Evolutionary conservation across 2,329 filamentous ascomycete species (phyloP), one percentile per base, ranked within the genome.

Genomic region (Epichloe scottii): DNA sequence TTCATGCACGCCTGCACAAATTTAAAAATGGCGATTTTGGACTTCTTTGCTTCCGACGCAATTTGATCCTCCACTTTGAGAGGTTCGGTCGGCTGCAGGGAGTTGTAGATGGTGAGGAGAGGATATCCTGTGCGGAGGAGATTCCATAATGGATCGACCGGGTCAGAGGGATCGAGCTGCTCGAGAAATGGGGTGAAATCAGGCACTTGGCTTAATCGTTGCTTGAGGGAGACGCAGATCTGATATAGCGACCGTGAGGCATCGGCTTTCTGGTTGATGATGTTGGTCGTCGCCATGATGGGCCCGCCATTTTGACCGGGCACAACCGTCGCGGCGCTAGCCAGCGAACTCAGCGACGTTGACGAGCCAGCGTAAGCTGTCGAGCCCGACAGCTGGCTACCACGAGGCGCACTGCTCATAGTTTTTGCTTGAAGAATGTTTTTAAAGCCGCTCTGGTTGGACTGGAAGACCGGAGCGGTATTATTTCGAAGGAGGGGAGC

Each of bases 211-310:
- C 82, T 77, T 54, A 98, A 74, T 56, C 93, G 82, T 69, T 85
- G 82, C 65, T 87, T 88, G 54, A 97, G 75, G 50, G 84, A 82
- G 58, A 95, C 78, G 66, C 93, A 97, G 67, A 95, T 95, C 68
- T 97, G 91, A 68, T 95, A 98, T 23, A 98, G 80, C 11, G 90
- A 96, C 53, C 85, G 79, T 51, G 87, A 88, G 57, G 93, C 90
- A 66, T 95, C 90, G 65, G 90, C 93, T 66, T 88, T 87, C 68
- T 91, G 87, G 71, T 98, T 98, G 75, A 98, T 95, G 66, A 98
- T 95, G 68, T 95, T 96, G 66, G 87, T 79, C 53, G 86, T 89
- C 54, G 89, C 86, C 61, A 88, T 72, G 55, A 90, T 79, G 54
- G 79, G 79, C 44, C 81, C 81, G 53, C 74, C 68, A 53, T 68